Evolutionary conservation across 495 filamentous ascomycete species (phyloP).

Genomic region (Penicillium salamii): DNA sequence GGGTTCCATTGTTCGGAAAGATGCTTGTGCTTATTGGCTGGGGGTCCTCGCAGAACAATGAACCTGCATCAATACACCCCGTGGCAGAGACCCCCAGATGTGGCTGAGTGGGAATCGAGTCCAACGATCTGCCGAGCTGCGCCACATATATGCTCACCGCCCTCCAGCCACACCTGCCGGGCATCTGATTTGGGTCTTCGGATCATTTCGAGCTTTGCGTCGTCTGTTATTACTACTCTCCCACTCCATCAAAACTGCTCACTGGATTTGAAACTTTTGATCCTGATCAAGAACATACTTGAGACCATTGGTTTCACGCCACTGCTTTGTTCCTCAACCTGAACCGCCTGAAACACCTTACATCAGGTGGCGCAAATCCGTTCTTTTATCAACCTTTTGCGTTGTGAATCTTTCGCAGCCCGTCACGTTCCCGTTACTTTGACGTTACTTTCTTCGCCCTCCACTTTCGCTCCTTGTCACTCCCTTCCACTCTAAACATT

Average conservation of each 20-base stretch:
- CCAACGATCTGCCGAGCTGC: too few species aligned
- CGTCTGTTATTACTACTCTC: background rate
- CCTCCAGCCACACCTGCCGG: background rate
- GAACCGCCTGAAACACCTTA: conserved; percentile 5
- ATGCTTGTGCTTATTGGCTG: too few species aligned
- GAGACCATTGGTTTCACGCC: background rate
- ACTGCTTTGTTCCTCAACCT: background rate
- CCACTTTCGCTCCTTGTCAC: too few species aligned
- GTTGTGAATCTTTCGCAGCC: conserved; percentile 1
- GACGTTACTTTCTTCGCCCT: too few species aligned
- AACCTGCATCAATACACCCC: too few species aligned
- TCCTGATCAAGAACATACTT: background rate
- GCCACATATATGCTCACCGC: conserved; percentile 1
- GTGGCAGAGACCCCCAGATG: too few species aligned
- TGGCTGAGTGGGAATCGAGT: too few species aligned
- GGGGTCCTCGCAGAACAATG: too few species aligned
- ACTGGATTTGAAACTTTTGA: background rate
- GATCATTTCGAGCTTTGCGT: conserved; percentile 4
- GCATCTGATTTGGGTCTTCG: background rate
- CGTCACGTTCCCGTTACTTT: background rate
- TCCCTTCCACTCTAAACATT: background rate
- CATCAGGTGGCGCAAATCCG: conserved; percentile 10
- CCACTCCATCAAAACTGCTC: background rate
- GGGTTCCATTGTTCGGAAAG: too few species aligned
- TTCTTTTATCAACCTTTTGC: conserved; percentile 9